Evolutionary conservation across 345 rosid genomes (phyloP).

Genomic region (Geranium brycei): DNA sequence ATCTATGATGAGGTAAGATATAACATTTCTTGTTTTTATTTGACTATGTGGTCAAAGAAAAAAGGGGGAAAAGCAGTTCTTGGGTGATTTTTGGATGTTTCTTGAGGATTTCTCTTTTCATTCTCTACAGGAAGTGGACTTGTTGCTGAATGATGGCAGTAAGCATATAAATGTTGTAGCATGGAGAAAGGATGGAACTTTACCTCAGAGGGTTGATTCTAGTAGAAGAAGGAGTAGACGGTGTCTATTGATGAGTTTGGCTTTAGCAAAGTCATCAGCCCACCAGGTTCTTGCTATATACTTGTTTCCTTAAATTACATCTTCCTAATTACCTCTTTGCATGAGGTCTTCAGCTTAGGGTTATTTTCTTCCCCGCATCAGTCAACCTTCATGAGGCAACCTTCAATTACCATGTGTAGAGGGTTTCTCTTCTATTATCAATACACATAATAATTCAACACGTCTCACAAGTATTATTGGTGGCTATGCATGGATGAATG

Average conservation of each 20-base stretch:
- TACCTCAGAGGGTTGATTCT: slow-evolving; percentile 75
- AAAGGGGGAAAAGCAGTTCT: neutral
- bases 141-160: slow-evolving; percentile 95
- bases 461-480: neutral
- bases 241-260: slow-evolving; percentile 87
- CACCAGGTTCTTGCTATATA: slow-evolving; percentile 51
- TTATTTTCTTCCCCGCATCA: neutral
- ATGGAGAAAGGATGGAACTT: slow-evolving; percentile 74
- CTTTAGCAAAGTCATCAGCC: slow-evolving; percentile 64
- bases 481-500: neutral
- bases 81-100: neutral
- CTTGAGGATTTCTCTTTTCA: slow-evolving; percentile 12
- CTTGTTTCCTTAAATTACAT: neutral
- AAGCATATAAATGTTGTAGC: slow-evolving; percentile 86
- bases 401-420: neutral
- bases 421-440: neutral
- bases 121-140: slow-evolving; percentile 78
- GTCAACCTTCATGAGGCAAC: neutral
- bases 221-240: slow-evolving; percentile 97
- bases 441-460: neutral
- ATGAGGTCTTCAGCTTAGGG: neutral
- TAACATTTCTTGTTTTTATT: slow-evolving; percentile 7
- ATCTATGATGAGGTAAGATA: slow-evolving; percentile 80
- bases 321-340: neutral
- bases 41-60: slow-evolving; percentile 6